Evolutionary conservation across 1,139 yeast genomes (phyloP), one percentile per base, ranked within the genome.

Genomic region (Protomyces arabidopsidicola): DNA sequence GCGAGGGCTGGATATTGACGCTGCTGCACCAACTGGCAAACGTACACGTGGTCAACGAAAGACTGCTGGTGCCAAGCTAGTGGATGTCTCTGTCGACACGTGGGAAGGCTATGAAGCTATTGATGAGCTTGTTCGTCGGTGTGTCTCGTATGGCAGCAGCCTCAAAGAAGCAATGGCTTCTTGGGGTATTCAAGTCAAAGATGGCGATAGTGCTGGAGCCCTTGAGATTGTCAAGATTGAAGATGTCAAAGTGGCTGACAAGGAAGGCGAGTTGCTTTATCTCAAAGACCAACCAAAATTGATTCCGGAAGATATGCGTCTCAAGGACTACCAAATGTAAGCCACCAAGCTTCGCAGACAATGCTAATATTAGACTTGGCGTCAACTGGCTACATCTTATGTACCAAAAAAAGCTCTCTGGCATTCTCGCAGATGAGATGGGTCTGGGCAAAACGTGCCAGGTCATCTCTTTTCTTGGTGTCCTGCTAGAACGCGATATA

Each of bases 31-130:
- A 8, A 67, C 55, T 1, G 60, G 65, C 66, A 70, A 78, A 68
- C 75, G 76, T 58, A 74, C 79, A 42, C 76, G 78, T 27, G 75
- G 75, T 6, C 70, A 71, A 14, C 55, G 63, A n/a, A 60, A 65
- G 38, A 79, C 87, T 1, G 81, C 84, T 57, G 97, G 97, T 9
- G 86, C 87, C 70, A 83, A 84, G 72, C 81, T 90, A 57, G 82
- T 90, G 31, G 96, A 88, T 67, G 67, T 55, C 20, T 67, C 70
- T 12, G 31, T 67, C 16, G 69, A 60, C 9, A 86, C 91, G 22
- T 78, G 93, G 68, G 83, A 84, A 70, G 98, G 98, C 2, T 95
- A 93, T 73, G 87, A 86, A 67, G 98, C 98, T 0, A 96, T 93
- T 45, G 98, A 93, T 71, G 87, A 95, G 27, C 79, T 95, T 69